A percentile compares a stretch with the other conserved stretches of the same genome.
phyloP scores from a whole-genome alignment of 768 basidiomycete genomes.

The Cantharellus anzutake region DNA sequence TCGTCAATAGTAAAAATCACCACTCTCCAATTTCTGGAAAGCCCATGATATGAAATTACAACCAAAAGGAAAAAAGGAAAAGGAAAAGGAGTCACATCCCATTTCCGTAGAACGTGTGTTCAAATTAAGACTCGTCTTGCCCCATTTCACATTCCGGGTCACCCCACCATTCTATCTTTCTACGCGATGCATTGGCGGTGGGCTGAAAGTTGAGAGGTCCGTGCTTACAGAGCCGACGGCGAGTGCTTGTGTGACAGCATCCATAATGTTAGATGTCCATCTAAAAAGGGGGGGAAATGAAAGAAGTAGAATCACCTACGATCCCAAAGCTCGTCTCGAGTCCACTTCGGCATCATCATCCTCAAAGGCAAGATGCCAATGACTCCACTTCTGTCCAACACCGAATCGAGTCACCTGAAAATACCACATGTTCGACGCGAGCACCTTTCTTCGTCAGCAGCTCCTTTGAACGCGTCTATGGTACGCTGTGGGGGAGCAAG shows the following conservation, averaged over 20 bases:
- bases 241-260: constrained; percentile 2
- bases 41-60: too few relatives aligned
- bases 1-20: too few relatives aligned
- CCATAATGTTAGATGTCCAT: constrained; percentile 6
- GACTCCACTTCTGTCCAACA: constrained; percentile 2
- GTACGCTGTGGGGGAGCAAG: not conserved
- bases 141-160: constrained; percentile 2
- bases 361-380: constrained; percentile 2
- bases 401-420: constrained; percentile 2
- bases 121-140: not conserved
- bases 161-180: constrained; percentile 8
- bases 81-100: too few relatives aligned
- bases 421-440: constrained; percentile 1
- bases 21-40: too few relatives aligned
- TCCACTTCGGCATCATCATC: constrained; percentile 2
- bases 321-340: not conserved
- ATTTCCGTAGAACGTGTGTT: too few relatives aligned
- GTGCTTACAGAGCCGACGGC: constrained; percentile 9
- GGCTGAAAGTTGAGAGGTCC: constrained; percentile 8
- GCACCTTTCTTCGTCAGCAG: not conserved
- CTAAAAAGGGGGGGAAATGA: not conserved
- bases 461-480: not conserved
- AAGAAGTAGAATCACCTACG: constrained; percentile 1
- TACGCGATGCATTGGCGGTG: constrained; percentile 4
- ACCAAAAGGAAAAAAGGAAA: too few relatives aligned